Evolutionary conservation across 129 eudicot genomes (phyloP), one percentile per base, ranked within the genome.

Genomic region (Calendula officinalis): DNA sequence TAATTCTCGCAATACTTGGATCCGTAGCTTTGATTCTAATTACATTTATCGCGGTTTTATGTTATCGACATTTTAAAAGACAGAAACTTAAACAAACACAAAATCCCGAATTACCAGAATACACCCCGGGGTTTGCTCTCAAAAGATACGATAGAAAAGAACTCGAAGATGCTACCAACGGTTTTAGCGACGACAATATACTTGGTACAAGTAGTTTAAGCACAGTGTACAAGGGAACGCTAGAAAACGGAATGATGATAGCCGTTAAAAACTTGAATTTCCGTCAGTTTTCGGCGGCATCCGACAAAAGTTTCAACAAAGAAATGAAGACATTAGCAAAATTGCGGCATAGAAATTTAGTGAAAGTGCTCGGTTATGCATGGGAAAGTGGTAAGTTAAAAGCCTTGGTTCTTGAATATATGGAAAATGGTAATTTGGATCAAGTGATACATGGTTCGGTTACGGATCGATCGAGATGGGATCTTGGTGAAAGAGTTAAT

Each of bases 371-470:
- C 14, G 99, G 99, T 34, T 92, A 84, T 39, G 95, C 90, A 34
- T 92, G 99, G 99, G 95, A 85, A 83, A 88, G 95, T 54, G 62
- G 72, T 30, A 85, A 75, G 49, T 70, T 92, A 46, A 88, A 83
- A 79, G 95, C 89, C 5, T 15, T 92, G 56, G 89, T 85, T 56
- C 79, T 92, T 10, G 91, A 92, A 51, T 92, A 78, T 80, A 92
- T 92, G 99, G 95, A 88, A 74, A 92, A 92, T 16, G 99, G 99
- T 38, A 83, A 71, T 73, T 66, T 92, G 77, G 99, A 92, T 39
- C 66, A 48, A 41, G 51, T 88, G 27, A 85, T 92, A 42, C 96
- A 92, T 67, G 95, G 64, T 37, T 7, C 77, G 0, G 46, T 47
- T 13, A 51, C 14, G n/a, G 77, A 78, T 59, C 39, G 67, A 36